These are phyloP conservation scores for Phytophthora pseudosyringae DNA, from an alignment of 352 stramenopile genomes.

Conservation along the genomic window DNA sequence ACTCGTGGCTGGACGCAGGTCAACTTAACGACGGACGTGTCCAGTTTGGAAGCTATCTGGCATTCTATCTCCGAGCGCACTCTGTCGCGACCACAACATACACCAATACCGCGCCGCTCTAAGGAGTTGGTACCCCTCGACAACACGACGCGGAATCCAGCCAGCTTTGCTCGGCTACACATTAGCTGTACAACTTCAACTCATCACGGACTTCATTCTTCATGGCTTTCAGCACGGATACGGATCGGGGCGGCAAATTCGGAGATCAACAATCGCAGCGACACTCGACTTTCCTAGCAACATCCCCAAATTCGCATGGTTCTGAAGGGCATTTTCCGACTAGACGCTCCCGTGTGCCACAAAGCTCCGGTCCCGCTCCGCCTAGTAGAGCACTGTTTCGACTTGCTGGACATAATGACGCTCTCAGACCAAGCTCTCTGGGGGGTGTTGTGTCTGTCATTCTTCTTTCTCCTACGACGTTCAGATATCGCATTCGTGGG, in stretches of 20 bases:
- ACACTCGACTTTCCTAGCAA: conserved; percentile 7
- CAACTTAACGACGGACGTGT: too few species aligned
- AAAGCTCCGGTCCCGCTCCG: background rate
- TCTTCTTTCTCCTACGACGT: conserved; percentile 21
- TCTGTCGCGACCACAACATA: too few species aligned
- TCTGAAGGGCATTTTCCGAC: conserved; percentile 13
- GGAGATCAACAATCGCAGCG: background rate
- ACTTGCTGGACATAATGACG: background rate
- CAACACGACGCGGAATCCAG: background rate
- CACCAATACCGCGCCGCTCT: background rate
- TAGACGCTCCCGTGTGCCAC: conserved; percentile 2
- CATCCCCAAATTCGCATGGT: conserved; percentile 26
- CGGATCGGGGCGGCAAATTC: background rate
- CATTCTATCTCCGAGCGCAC: too few species aligned
- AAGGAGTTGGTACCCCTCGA: background rate
- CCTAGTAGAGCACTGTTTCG: background rate
- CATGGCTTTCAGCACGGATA: conserved; percentile 11
- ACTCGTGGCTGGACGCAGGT: too few species aligned
- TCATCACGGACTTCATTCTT: conserved; percentile 15
- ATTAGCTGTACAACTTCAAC: background rate
- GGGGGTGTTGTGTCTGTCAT: conserved; percentile 22
- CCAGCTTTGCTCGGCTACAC: background rate
- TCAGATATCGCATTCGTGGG: conserved; percentile 10
- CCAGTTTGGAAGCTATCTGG: too few species aligned
- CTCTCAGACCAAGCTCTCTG: conserved; percentile 16